These are phyloP conservation scores for Clathrospora elynae DNA, from an alignment of 2,329 filamentous ascomycete species.

Conservation along the genomic window DNA sequence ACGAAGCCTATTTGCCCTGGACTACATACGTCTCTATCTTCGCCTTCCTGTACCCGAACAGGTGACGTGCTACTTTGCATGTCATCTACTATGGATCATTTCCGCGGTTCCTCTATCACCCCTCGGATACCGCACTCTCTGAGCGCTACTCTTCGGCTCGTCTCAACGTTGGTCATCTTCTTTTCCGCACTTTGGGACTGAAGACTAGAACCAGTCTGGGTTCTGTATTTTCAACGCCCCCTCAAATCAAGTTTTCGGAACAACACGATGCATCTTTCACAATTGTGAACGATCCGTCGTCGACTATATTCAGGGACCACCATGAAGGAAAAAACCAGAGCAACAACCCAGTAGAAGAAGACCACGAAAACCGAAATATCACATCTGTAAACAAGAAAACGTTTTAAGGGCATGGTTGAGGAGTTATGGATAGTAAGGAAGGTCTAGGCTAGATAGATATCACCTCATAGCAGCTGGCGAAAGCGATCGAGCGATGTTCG, in stretches of 20 bases:
- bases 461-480: not conserved
- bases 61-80: slow-evolving; percentile 5
- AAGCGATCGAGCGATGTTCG: not conserved
- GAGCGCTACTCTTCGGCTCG: slow-evolving; percentile 35
- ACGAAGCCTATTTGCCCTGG: slow-evolving; percentile 1
- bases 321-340: not conserved
- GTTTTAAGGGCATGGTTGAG: slow-evolving; percentile 28
- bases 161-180: slow-evolving; percentile 41
- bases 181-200: slow-evolving; percentile 10
- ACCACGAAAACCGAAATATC: slow-evolving; percentile 10
- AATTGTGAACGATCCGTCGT: not conserved
- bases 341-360: slow-evolving; percentile 29
- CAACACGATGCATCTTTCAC: not conserved
- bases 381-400: slow-evolving; percentile 22
- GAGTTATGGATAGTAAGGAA: slow-evolving; percentile 6
- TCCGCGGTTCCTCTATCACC: slow-evolving; percentile 32
- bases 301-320: not conserved
- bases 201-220: slow-evolving; percentile 40
- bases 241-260: not conserved
- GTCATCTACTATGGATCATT: slow-evolving; percentile 10
- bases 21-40: slow-evolving; percentile 6
- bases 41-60: slow-evolving; percentile 7
- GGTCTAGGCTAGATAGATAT: slow-evolving; percentile 8
- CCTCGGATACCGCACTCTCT: slow-evolving; percentile 21
- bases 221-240: slow-evolving; percentile 1